Evolutionary conservation across 129 eudicot species (phyloP).

Genomic region (Artemisia tridentata): DNA sequence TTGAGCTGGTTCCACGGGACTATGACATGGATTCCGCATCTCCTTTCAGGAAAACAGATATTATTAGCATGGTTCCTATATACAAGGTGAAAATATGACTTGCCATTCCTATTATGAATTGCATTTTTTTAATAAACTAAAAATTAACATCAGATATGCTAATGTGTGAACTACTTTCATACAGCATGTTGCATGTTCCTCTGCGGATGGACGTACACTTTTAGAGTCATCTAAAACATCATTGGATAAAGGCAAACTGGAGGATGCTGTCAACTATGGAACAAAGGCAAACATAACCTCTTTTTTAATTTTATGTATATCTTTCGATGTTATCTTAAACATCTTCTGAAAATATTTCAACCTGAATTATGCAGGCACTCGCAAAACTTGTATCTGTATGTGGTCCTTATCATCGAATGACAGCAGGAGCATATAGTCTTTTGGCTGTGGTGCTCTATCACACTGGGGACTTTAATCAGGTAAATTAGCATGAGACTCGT

Average conservation of each 20-base stretch:
- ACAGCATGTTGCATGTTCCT: conserved; percentile 97
- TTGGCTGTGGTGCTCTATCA: conserved; percentile 98
- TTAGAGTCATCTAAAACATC: conserved; percentile 96
- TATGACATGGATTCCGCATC: conserved; percentile 80
- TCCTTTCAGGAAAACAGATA: conserved; percentile 79
- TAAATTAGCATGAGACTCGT: conserved; percentile 24
- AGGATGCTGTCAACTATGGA: conserved; percentile 96
- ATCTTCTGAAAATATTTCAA: neutral
- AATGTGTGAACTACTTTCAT: conserved; percentile 11
- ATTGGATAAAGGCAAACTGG: conserved; percentile 95
- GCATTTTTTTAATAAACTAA: neutral
- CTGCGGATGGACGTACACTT: conserved; percentile 98
- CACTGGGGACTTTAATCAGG: conserved; percentile 99
- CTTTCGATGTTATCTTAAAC: neutral
- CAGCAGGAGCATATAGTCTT: conserved; percentile 98
- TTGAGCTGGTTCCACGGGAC: conserved; percentile 93
- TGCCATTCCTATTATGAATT: conserved; percentile 4
- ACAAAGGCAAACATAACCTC: conserved; percentile 58
- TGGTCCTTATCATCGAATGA: conserved; percentile 99
- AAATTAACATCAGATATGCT: conserved; percentile 15
- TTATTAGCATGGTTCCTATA: conserved; percentile 88
- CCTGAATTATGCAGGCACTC: conserved; percentile 66
- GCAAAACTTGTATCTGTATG: conserved; percentile 83
- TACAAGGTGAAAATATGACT: conserved; percentile 61
- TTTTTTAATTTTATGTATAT: neutral